phyloP scores from a whole-genome alignment of 768 basidiomycete species.

The Suillus luteus region DNA sequence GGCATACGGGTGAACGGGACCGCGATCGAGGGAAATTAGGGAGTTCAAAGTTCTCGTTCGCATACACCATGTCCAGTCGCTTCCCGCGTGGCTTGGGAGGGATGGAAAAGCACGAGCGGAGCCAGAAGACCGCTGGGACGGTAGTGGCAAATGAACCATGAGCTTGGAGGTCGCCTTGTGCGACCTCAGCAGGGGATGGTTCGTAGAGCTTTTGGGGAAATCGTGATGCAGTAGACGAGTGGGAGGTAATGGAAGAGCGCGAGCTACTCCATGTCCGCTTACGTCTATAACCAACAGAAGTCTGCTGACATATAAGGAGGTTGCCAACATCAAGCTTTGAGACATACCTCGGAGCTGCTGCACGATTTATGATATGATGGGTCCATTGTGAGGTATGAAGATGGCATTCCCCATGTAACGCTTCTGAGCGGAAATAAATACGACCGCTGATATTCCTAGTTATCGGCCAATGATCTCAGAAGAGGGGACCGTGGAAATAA shows the following conservation, averaged over 20 bases:
- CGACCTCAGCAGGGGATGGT: slow-evolving; percentile 24
- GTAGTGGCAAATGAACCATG: slow-evolving; percentile 46
- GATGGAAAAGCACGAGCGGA: slow-evolving; percentile 27
- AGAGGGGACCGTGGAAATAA: background rate
- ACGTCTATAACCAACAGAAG: background rate
- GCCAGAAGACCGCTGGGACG: slow-evolving; percentile 32
- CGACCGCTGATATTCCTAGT: background rate
- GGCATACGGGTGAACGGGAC: slow-evolving; percentile 26
- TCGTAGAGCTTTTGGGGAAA: slow-evolving; percentile 25
- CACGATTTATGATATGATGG: background rate
- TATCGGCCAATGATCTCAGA: slow-evolving; percentile 2
- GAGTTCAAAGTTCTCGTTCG: slow-evolving; percentile 24
- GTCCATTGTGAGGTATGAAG: background rate
- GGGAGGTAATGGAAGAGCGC: slow-evolving; percentile 25
- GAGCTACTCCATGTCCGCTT: slow-evolving; percentile 25
- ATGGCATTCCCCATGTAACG: background rate
- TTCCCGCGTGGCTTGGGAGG: slow-evolving; percentile 11
- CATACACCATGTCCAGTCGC: slow-evolving; percentile 7
- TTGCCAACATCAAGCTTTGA: no score
- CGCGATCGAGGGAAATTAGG: slow-evolving; percentile 32
- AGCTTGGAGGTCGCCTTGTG: slow-evolving; percentile 28
- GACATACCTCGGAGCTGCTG: background rate
- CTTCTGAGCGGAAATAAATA: background rate
- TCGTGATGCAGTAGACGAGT: slow-evolving; percentile 27
- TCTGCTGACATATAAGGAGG: background rate